These are phyloP conservation scores for Epichloe sylvatica DNA, from an alignment of 2,329 filamentous ascomycete genomes.

Conservation along the genomic window DNA sequence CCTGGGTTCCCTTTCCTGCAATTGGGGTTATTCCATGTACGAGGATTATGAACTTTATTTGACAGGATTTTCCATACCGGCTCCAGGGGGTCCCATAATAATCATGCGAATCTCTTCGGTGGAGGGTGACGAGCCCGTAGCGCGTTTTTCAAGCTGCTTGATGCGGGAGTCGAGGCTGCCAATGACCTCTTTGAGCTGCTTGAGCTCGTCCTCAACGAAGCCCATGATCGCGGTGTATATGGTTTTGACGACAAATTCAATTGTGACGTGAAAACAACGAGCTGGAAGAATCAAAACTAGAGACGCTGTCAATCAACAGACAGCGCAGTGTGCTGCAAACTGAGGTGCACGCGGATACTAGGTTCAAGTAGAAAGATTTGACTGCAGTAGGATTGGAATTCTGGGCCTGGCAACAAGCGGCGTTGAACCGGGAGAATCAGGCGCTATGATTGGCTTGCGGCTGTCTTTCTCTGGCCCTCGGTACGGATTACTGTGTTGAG, in stretches of 20 bases:
- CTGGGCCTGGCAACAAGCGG: not conserved
- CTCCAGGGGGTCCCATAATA: slow-evolving; percentile 94
- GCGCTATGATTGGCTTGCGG: slow-evolving; percentile 4
- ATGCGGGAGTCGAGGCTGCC: slow-evolving; percentile 74
- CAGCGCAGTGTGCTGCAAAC: not conserved
- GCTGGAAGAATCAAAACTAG: not conserved
- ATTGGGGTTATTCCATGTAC: slow-evolving; percentile 5
- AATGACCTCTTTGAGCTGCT: slow-evolving; percentile 74
- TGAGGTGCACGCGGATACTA: not conserved
- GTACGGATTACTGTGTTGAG: not conserved
- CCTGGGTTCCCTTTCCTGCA: slow-evolving; percentile 94
- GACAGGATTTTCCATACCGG: slow-evolving; percentile 48
- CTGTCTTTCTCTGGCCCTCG: not conserved
- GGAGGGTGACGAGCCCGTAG: slow-evolving; percentile 40
- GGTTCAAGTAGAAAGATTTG: not conserved
- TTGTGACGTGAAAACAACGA: slow-evolving; percentile 5
- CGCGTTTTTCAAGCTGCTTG: slow-evolving; percentile 65
- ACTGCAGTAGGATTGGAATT: not conserved
- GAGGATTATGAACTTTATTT: not conserved
- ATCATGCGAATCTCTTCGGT: slow-evolving; percentile 79
- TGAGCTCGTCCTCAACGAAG: slow-evolving; percentile 72
- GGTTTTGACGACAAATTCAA: not conserved
- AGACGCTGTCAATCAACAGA: not conserved
- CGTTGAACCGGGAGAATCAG: not conserved
- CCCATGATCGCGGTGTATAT: slow-evolving; percentile 51